Evolutionary conservation across 306 rosid genomes (phyloP), one percentile per base, ranked within the genome.

Genomic region (Rosa rugosa): DNA sequence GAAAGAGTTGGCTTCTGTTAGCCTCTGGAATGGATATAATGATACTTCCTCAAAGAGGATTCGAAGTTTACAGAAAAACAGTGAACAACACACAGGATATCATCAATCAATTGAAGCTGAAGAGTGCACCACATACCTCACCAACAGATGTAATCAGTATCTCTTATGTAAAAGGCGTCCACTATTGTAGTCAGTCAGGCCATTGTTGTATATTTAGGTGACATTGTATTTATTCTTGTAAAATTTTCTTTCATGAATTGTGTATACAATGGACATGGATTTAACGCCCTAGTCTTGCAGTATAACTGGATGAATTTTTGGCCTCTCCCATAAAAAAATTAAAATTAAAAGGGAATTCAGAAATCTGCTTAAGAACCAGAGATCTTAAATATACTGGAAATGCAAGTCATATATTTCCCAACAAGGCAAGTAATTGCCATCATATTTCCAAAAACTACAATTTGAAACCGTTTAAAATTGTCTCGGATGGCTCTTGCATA

Each of bases 191-290:
- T 25, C 51, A 23, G 59, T 14, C 40, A 25, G 17, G 13, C 59
- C 59, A 46, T 20, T 70, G 22, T 45, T 25, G 41, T 40, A 45
- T 27, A 49, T 49, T 46, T 71, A 49, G 75, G 44, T 49, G 44
- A 31, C 40, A 38, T 64, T 6, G 69, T 64, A 64, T 64, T 64
- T 14, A 34, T 69, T 42, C 27, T 53, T 10, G 76, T 72, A 31
- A 1, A 65, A 18, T 36, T 5, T 6, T n/a, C 6, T 6, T 71
- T 27, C 17, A 2, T 72, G n/a, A 11, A n/a, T 7, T 23, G 68
- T 74, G 77, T 38, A 22, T 56, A 73, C 77, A 56, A 16, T 41
- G 77, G 11, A 73, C 60, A 11, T 51, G 7, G 20, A 53, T 34
- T 27, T 34, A 36, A 36, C 64, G 3, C 46, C 38, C 18, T 31